Evolutionary conservation across 306 rosid genomes (phyloP), one percentile per base, ranked within the genome.

Genomic region (Glycine latifolia): DNA sequence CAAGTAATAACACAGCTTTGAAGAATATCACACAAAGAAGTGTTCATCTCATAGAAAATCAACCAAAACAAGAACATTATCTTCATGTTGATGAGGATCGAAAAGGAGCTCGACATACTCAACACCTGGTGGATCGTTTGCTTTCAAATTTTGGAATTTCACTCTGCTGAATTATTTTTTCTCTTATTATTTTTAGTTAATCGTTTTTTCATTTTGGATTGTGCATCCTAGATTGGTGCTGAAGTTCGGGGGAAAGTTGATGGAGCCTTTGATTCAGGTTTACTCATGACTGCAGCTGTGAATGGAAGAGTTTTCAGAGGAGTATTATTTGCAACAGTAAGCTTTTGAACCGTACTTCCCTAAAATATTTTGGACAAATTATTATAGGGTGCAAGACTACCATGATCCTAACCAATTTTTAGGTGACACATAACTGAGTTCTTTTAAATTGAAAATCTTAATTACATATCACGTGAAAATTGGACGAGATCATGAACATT

Each of bases 241-340:
- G 98, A 94, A 80, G 98, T 94, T 47, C 85, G 84, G 7, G 98
- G 98, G 10, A 94, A 89, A 89, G 89, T 94, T 20, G 98, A 94
- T 46, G 98, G 94, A 54, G 91, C 90, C 58, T 92, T 94, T 20
- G 98, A 94, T 85, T 94, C 98, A 0, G 97, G 97, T 66, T 84
- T 92, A 78, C 87, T 94, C 12, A 91, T 94, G 95, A 91, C 92
- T 8, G 98, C 98, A 76, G 76, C 87, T 3, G 94, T 94, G 73
- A 89, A 92, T 62, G 98, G 97, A 68, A 91, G 85, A 62, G 53
- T 87, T 68, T 91, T 85, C 66, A 83, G 98, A 88, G 98, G 98
- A 71, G 94, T 94, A 43, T 86, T 94, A 59, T 94, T 94, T 85
- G 84, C 98, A 73, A 97, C 97, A 1, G 98, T 94, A 87, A 94